phyloP scores from a whole-genome alignment of 768 basidiomycete species.

The Suillus tomentosus region DNA sequence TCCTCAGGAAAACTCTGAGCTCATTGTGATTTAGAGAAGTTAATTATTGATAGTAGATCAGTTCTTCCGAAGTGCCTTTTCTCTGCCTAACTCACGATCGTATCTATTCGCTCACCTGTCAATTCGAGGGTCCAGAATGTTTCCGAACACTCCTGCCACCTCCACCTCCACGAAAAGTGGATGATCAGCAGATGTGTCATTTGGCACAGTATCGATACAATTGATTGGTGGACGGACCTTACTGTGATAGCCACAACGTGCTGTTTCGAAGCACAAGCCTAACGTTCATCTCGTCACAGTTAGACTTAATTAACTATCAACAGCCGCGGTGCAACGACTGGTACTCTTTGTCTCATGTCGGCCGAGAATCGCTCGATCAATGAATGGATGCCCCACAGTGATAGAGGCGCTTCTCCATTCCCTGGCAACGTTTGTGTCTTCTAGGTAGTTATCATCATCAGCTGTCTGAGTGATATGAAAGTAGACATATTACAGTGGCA shows the following conservation, averaged over 20 bases:
- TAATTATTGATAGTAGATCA: background rate
- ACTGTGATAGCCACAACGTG: background rate
- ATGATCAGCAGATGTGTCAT: background rate
- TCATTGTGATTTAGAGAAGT: background rate
- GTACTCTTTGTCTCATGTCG: background rate
- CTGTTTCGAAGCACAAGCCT: background rate
- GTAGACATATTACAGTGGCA: background rate
- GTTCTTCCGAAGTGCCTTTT: background rate
- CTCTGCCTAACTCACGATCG: background rate
- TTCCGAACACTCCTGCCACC: background rate
- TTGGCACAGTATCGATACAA: background rate
- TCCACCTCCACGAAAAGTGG: background rate
- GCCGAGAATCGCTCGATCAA: background rate
- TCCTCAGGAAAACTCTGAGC: background rate
- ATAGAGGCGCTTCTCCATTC: constrained; percentile 5
- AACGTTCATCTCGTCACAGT: background rate
- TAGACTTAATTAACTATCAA: background rate
- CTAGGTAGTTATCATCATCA: background rate
- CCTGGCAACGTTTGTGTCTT: background rate
- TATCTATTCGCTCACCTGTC: background rate
- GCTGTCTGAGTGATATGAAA: background rate
- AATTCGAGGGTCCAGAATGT: background rate
- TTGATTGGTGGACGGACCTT: constrained; percentile 5
- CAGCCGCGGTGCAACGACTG: background rate
- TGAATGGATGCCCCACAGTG: constrained; percentile 5